Base-by-base conservation (phyloP, 768 basidiomycete genomes). In the Podaxis sp. region DNA sequence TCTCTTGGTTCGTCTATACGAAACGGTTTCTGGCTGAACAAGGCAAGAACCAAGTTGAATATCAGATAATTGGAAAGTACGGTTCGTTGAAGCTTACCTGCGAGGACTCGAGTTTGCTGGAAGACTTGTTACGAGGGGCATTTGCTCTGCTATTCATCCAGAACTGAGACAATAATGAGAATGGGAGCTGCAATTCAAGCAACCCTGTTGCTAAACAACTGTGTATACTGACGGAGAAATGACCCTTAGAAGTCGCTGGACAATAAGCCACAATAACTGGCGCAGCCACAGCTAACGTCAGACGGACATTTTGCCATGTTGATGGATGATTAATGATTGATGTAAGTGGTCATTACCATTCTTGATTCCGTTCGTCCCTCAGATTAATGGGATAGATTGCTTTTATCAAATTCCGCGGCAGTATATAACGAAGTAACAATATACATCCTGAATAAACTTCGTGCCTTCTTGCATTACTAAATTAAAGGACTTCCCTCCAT, bases 41-140 rank as follows among this genome's bases (percentile, higher is more conserved):
- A 55, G 62, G 59, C 37, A 62, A 53, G 36, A 36, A 40, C 21
- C 16, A 13, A 23, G 10, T 9, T 36, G 36, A 27, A 10, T 28
- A 27, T 9, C 13, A 54, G 7, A 5, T 14, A 6, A 37, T 3
- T 6, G 18, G 27, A 4, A 37, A 38, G 32, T 2, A 4, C 5
- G 18, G 25, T 3, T 21, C 14, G 21, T 54, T 36, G 40, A 3
- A 46, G 35, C 35, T 42, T 71, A 68, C 70, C 69, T 70, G 67
- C 7, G 64, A 58, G 28, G 58, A 47, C 23, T 27, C 62, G 37
- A 65, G 64, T 42, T 55, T 55, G 25, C 4, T 25, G 38, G 40
- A 40, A 42, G 66, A 35, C 65, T 71, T 71, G 63, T 66, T 67
- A 50, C 70, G 70, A 59, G 52, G 10, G 67, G 55, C 67, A 69